These are phyloP conservation scores for Sugiyamaella novakii DNA, from an alignment of 1,139 yeast species.

Conservation along the genomic window DNA sequence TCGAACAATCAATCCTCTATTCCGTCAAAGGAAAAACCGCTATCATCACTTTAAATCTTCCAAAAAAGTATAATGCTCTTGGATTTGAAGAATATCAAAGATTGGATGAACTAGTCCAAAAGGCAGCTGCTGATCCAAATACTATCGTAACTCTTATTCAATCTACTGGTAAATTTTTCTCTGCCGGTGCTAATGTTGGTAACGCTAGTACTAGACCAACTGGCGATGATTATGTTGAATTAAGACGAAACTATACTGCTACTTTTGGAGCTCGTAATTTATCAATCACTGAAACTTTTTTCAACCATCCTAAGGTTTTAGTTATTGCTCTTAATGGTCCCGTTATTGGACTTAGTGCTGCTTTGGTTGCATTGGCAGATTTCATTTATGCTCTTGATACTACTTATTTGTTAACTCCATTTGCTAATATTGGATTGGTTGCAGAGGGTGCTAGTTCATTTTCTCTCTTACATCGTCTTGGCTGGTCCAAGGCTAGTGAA, in stretches of 20 bases:
- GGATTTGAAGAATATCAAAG: conserved; percentile 65
- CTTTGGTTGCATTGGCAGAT: conserved; percentile 74
- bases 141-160: conserved; percentile 69
- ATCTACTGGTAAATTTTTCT: conserved; percentile 74
- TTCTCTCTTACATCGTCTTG: conserved; percentile 69
- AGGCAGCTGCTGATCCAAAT: conserved; percentile 66
- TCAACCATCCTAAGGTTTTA: conserved; percentile 70
- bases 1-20: conserved; percentile 25
- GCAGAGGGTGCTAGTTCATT: conserved; percentile 81
- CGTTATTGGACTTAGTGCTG: conserved; percentile 77
- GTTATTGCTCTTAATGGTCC: conserved; percentile 86
- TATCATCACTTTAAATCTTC: conserved; percentile 68
- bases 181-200: conserved; percentile 82
- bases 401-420: conserved; percentile 70
- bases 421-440: conserved; percentile 79
- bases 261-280: conserved; percentile 68
- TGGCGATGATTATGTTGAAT: conserved; percentile 25
- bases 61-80: conserved; percentile 67
- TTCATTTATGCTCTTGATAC: conserved; percentile 70
- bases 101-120: conserved; percentile 61
- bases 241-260: conserved; percentile 26
- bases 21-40: conserved; percentile 59
- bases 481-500: conserved; percentile 73
- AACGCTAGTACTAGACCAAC: conserved; percentile 27
- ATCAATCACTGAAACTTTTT: conserved; percentile 66